These are phyloP conservation scores for Lagenidium sp. DNA, from an alignment of 352 stramenopile genomes.

Conservation along the genomic window DNA sequence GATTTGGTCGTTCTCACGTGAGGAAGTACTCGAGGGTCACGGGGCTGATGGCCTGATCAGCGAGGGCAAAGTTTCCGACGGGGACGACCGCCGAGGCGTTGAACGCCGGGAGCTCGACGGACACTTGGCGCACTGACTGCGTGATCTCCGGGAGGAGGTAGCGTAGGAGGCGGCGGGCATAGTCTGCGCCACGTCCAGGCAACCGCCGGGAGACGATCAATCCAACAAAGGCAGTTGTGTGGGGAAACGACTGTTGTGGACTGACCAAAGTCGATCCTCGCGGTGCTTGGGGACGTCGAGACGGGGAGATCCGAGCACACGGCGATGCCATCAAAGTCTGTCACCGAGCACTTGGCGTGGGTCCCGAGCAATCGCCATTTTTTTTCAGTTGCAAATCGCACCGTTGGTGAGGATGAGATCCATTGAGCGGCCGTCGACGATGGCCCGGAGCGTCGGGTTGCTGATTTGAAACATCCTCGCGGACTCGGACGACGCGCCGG, in stretches of 20 bases:
- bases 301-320: conserved; percentile 22
- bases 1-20: conserved; percentile 4
- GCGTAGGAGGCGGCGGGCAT: conserved; percentile 39
- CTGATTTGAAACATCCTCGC: conserved; percentile 30
- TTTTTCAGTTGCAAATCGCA: background rate
- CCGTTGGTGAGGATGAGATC: conserved; percentile 37
- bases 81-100: conserved; percentile 8
- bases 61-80: conserved; percentile 31
- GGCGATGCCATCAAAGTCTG: conserved; percentile 29
- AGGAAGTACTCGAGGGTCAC: conserved; percentile 42
- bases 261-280: conserved; percentile 29
- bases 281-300: background rate
- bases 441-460: conserved; percentile 26
- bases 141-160: conserved; percentile 31
- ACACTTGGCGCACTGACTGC: conserved; percentile 13
- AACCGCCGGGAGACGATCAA: background rate
- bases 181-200: conserved; percentile 19
- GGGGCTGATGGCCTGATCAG: conserved; percentile 31
- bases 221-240: background rate
- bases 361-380: background rate
- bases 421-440: conserved; percentile 16
- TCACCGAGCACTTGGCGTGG: too few relatives aligned
- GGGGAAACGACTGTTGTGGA: background rate
- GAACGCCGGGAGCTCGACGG: conserved; percentile 22
- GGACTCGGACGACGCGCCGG: conserved; percentile 2